phyloP scores from a whole-genome alignment of 73 alveolate species.

The Uronychia setigera region DNA sequence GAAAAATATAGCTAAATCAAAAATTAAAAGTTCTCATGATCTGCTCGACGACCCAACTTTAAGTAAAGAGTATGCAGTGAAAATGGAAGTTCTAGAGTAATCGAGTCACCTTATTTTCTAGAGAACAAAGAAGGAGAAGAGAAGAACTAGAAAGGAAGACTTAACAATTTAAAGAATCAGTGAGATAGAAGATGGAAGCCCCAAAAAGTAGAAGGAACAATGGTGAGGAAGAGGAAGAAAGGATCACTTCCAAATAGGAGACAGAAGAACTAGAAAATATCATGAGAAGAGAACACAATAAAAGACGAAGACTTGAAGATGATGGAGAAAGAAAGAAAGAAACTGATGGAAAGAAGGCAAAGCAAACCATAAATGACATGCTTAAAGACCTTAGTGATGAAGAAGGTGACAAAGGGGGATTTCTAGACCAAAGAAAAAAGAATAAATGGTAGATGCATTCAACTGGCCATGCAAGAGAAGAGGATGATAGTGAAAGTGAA shows the following conservation, averaged over 20 bases:
- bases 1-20: neutral
- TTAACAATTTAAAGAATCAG: neutral
- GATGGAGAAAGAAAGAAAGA: constrained; percentile 33
- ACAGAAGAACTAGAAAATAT: constrained; percentile 8
- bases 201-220: neutral
- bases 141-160: neutral
- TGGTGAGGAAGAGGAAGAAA: constrained; percentile 15
- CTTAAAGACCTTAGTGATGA: neutral
- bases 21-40: constrained; percentile 68
- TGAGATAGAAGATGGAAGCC: constrained; percentile 6
- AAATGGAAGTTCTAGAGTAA: neutral
- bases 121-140: constrained; percentile 8
- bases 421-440: neutral
- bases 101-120: too few species aligned
- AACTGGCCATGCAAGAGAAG: neutral
- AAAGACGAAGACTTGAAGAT: constrained; percentile 21
- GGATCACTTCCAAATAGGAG: neutral
- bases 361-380: constrained; percentile 5
- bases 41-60: constrained; percentile 64
- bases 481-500: neutral
- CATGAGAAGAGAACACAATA: constrained; percentile 10
- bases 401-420: neutral
- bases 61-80: constrained; percentile 33
- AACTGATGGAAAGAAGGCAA: too few species aligned
- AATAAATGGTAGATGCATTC: neutral